These are phyloP conservation scores for Fraxinus ornus DNA, from an alignment of 305 asterid species.

Conservation along the genomic window DNA sequence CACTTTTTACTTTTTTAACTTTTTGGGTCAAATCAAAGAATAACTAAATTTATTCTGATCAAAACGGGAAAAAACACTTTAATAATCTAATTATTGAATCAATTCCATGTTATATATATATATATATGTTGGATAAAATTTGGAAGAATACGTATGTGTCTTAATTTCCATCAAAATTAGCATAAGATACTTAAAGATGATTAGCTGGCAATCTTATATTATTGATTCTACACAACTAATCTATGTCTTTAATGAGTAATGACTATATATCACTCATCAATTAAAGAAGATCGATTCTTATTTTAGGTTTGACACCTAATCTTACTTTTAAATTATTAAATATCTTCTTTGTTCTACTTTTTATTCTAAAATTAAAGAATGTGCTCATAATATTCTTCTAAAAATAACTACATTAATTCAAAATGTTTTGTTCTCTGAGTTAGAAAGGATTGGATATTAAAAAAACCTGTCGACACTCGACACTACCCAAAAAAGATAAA, in stretches of 20 bases:
- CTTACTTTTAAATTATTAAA: not conserved
- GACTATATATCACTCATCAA: not conserved
- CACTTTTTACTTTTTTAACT: not conserved
- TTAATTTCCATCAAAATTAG: slow-evolving; percentile 23
- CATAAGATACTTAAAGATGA: slow-evolving; percentile 25
- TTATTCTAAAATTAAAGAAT: not conserved
- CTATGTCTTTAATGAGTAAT: not conserved
- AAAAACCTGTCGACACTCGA: not conserved
- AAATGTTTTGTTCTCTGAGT: not conserved
- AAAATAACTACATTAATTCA: not conserved
- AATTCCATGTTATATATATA: not conserved
- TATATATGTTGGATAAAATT: not conserved
- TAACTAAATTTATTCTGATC: not conserved
- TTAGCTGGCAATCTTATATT: slow-evolving; percentile 22
- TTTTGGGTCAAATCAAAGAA: not conserved
- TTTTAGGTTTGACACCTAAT: not conserved
- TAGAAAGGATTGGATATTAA: not conserved
- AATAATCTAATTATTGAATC: not conserved
- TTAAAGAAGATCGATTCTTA: slow-evolving; percentile 12
- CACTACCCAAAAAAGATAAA: not conserved
- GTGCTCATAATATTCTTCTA: not conserved
- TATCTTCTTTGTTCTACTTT: not conserved
- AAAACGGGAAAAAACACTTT: not conserved
- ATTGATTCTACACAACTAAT: slow-evolving; percentile 16
- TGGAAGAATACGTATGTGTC: not conserved